phyloP scores from a whole-genome alignment of 345 rosid genomes.

The Sisymbrium altissimum region DNA sequence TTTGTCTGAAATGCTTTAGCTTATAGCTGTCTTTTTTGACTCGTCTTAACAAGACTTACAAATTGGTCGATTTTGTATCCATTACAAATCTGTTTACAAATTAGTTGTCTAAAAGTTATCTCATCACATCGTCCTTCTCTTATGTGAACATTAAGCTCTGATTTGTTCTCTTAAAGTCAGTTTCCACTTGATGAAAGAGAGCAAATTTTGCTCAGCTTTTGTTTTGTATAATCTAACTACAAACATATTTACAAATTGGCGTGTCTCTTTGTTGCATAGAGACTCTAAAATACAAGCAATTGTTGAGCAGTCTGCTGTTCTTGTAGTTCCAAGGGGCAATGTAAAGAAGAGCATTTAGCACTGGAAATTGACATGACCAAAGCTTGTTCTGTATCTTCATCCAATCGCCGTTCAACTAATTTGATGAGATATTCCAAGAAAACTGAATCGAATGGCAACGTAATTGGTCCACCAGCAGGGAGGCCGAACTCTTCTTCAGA shows the following conservation, averaged over 20 bases:
- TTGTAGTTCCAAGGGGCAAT: not conserved
- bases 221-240: not conserved
- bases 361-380: slow-evolving; percentile 21
- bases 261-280: not conserved
- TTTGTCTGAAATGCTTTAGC: too few species aligned
- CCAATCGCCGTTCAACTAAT: slow-evolving; percentile 15
- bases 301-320: slow-evolving; percentile 1
- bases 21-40: too few species aligned
- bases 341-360: slow-evolving; percentile 8
- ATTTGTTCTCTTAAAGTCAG: too few species aligned
- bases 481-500: slow-evolving; percentile 43
- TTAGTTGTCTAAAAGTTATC: too few species aligned
- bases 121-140: too few species aligned
- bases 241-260: not conserved
- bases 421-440: slow-evolving; percentile 30
- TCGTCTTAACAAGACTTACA: too few species aligned
- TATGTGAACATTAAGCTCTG: too few species aligned
- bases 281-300: slow-evolving; percentile 12
- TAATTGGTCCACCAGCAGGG: slow-evolving; percentile 31
- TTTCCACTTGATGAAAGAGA: not conserved
- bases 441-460: slow-evolving; percentile 30
- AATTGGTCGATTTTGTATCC: too few species aligned
- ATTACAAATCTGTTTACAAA: too few species aligned
- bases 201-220: not conserved
- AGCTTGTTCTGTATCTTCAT: slow-evolving; percentile 35